Percentiles rank a stretch among this genome's conserved stretches.
Conservation (phyloP, 108 stramenopile species). For the Fistulifera solaris region DNA sequence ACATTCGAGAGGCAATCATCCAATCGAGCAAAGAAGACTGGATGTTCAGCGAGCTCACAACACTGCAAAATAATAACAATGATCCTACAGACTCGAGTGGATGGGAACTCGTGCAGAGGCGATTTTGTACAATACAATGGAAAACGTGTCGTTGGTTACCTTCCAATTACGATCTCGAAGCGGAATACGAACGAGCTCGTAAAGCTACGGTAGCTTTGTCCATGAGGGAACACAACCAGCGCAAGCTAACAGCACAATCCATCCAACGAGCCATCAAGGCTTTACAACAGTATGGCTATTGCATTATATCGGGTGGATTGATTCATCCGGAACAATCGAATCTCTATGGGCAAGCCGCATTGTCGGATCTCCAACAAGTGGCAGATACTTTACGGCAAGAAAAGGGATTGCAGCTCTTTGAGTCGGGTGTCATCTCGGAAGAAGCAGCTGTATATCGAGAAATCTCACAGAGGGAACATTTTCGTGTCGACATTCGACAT, state of each 20-base stretch:
- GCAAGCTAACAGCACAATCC: conserved; percentile 25
- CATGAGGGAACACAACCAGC: conserved; percentile 15
- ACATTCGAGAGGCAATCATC: no score
- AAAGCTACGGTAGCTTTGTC: conserved; percentile 22
- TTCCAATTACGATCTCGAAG: conserved; percentile 3
- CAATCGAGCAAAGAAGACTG: no score
- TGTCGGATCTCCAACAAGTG: conserved; percentile 49
- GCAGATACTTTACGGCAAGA: conserved; percentile 31
- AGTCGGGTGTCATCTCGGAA: neutral
- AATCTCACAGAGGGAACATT: conserved; percentile 81
- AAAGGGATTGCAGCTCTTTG: conserved; percentile 44
- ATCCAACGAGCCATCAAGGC: conserved; percentile 28
- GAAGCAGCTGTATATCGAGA: conserved; percentile 54
- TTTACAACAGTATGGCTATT: conserved; percentile 47
- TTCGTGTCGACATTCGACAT: conserved; percentile 66
- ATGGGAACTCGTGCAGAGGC: no score
- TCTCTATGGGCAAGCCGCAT: conserved; percentile 46
- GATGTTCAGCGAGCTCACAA: no score
- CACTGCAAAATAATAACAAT: no score
- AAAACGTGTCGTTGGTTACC: conserved; percentile 28
- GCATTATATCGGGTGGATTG: conserved; percentile 43
- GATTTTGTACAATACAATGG: no score
- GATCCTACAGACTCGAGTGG: no score
- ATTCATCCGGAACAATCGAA: conserved; percentile 27
- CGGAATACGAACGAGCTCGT: conserved; percentile 17